phyloP scores from a whole-genome alignment of 2,329 filamentous ascomycete genomes.

The Stachybotrys elegans region DNA sequence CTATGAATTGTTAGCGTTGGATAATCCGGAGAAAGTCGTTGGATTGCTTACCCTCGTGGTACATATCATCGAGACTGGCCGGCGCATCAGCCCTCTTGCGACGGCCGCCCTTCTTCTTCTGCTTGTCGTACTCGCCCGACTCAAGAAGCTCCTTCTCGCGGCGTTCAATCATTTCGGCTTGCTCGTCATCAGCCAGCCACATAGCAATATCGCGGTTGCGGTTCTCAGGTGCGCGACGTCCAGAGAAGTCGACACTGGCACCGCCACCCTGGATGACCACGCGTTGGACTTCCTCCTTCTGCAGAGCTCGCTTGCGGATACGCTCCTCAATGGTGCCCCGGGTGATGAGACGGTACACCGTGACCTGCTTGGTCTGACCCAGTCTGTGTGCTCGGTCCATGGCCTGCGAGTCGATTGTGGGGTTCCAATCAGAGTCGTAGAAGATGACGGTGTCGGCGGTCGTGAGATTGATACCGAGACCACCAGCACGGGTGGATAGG shows the following conservation, averaged over 20 bases:
- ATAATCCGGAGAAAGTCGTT: too few species aligned
- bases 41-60: slow-evolving; percentile 98
- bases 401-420: slow-evolving; percentile 95
- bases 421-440: slow-evolving; percentile 99
- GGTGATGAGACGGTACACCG: slow-evolving; percentile 95
- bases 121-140: slow-evolving; percentile 61
- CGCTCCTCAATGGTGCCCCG: slow-evolving; percentile 96
- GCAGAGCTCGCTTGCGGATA: slow-evolving; percentile 91
- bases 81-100: slow-evolving; percentile 50
- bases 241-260: slow-evolving; percentile 93
- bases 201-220: slow-evolving; percentile 96
- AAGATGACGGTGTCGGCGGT: slow-evolving; percentile 98
- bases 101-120: slow-evolving; percentile 55
- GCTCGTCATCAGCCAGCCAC: slow-evolving; percentile 97
- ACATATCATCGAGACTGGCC: slow-evolving; percentile 89
- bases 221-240: slow-evolving; percentile 79
- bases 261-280: slow-evolving; percentile 93
- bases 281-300: slow-evolving; percentile 98
- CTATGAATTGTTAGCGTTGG: slow-evolving; percentile 38
- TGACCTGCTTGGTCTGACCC: slow-evolving; percentile 92
- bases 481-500: slow-evolving; percentile 91
- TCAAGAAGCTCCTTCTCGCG: slow-evolving; percentile 84
- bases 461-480: slow-evolving; percentile 95
- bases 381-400: slow-evolving; percentile 99
- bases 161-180: slow-evolving; percentile 88